These are phyloP conservation scores for Orbilia javanica DNA, from an alignment of 2,329 filamentous ascomycete genomes.

Conservation along the genomic window DNA sequence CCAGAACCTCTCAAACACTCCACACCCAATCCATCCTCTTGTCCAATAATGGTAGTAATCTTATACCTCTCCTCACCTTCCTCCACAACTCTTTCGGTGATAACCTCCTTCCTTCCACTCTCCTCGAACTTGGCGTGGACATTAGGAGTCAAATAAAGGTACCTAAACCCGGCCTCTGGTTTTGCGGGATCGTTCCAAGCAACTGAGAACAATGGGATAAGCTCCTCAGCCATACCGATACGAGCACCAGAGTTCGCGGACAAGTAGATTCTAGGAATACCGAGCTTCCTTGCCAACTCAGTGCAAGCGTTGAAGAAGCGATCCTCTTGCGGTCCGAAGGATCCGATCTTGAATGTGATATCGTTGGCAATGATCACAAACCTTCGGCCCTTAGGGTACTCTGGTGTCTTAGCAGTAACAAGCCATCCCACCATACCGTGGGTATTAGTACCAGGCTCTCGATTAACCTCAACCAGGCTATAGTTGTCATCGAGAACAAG, in stretches of 20 bases:
- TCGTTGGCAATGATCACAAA: slow-evolving; percentile 99
- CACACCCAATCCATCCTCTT: slow-evolving; percentile 95
- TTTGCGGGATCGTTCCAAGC: slow-evolving; percentile 89
- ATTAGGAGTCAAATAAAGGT: slow-evolving; percentile 90
- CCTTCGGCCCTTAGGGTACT: slow-evolving; percentile 90
- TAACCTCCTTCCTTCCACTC: slow-evolving; percentile 78
- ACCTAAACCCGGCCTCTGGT: slow-evolving; percentile 93
- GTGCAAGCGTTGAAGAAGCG: slow-evolving; percentile 99
- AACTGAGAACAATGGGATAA: slow-evolving; percentile 96
- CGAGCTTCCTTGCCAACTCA: slow-evolving; percentile 90
- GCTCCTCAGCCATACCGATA: slow-evolving; percentile 94
- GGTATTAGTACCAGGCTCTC: slow-evolving; percentile 92
- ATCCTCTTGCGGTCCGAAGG: slow-evolving; percentile 95
- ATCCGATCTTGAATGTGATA: slow-evolving; percentile 99
- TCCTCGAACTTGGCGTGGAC: slow-evolving; percentile 89
- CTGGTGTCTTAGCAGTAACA: slow-evolving; percentile 91
- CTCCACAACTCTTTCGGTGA: slow-evolving; percentile 88
- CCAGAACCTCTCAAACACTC: slow-evolving; percentile 97
- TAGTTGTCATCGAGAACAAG: slow-evolving; percentile 95
- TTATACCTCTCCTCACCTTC: slow-evolving; percentile 91
- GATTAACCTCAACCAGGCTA: slow-evolving; percentile 89
- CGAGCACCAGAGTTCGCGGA: slow-evolving; percentile 99
- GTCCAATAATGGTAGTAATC: slow-evolving; percentile 92
- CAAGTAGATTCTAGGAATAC: slow-evolving; percentile 95
- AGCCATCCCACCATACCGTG: slow-evolving; percentile 99